Evolutionary conservation across 164 flowering plant species (phyloP).

Genomic region (Sextonia rubra): DNA sequence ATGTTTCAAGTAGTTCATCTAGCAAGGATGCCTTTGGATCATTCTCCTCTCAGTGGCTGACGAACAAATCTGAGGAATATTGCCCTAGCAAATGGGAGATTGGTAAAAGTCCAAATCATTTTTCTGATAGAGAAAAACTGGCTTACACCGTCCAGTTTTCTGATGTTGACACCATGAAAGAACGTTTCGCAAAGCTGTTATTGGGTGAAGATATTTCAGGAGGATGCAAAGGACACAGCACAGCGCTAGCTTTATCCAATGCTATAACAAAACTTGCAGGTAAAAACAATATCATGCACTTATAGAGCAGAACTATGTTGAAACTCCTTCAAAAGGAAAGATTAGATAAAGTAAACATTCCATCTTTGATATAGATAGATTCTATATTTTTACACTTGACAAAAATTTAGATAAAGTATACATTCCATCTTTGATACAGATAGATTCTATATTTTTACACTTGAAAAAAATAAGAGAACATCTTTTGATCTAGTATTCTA

Average conservation of each 20-base stretch:
- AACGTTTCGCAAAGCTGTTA: conserved; percentile 72
- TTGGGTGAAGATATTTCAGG: conserved; percentile 90
- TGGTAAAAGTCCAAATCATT: conserved; percentile 36
- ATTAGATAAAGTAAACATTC: too few species aligned
- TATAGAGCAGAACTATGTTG: too few species aligned
- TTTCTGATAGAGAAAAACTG: conserved; percentile 38
- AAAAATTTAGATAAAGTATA: too few species aligned
- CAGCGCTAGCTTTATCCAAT: conserved; percentile 85
- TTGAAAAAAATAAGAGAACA: too few species aligned
- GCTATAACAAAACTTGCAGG: conserved; percentile 84
- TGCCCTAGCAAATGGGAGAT: conserved; percentile 47
- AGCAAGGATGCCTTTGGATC: conserved; percentile 81
- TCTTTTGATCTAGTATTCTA: too few species aligned
- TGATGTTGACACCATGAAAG: conserved; percentile 81
- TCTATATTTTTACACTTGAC: too few species aligned
- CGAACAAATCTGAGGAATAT: conserved; percentile 45
- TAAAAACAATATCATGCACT: conserved; percentile 7
- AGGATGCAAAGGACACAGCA: conserved; percentile 55
- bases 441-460: too few species aligned
- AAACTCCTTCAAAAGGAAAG: too few species aligned
- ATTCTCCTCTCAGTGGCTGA: conserved; percentile 60
- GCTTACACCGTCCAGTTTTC: conserved; percentile 26
- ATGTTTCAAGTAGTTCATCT: conserved; percentile 70
- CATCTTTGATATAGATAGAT: too few species aligned
- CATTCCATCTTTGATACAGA: too few species aligned